Evolutionary conservation across 495 filamentous ascomycete species (phyloP).

Genomic region (Podospora australis): DNA sequence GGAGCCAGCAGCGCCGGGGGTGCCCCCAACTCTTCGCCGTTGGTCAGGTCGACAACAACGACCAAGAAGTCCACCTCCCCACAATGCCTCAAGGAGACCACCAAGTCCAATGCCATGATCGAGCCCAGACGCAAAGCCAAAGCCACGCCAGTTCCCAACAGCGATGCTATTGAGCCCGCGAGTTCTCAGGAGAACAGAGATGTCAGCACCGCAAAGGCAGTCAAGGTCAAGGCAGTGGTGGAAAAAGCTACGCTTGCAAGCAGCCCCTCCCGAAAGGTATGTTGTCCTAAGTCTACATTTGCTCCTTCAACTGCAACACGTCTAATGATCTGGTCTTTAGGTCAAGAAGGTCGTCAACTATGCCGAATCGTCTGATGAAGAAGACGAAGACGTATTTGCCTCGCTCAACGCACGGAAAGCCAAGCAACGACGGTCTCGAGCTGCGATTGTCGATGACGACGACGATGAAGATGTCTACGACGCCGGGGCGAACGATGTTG

Average conservation of each 20-base stretch:
- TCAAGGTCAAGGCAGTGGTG: conserved; percentile 26
- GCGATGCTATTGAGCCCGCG: conserved; percentile 54
- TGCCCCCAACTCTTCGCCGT: conserved; percentile 26
- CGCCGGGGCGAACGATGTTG: conserved; percentile 47
- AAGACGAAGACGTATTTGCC: conserved; percentile 52
- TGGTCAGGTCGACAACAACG: conserved; percentile 15
- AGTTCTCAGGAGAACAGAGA: conserved; percentile 52
- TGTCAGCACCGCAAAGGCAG: conserved; percentile 39
- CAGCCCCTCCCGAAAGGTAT: conserved; percentile 58
- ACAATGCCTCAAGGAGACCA: conserved; percentile 39
- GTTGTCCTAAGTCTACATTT: neutral
- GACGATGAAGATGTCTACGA: conserved; percentile 63
- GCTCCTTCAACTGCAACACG: neutral
- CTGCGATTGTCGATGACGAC: conserved; percentile 42
- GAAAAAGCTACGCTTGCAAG: conserved; percentile 29
- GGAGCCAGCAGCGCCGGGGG: conserved; percentile 29
- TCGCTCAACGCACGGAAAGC: conserved; percentile 30
- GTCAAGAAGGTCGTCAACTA: conserved; percentile 54
- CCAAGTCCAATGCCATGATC: conserved; percentile 38
- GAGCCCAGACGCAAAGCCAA: conserved; percentile 34
- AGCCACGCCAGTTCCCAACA: conserved; percentile 74
- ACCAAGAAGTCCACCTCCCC: conserved; percentile 20
- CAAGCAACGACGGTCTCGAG: conserved; percentile 26
- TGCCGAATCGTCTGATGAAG: conserved; percentile 58
- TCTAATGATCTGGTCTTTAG: conserved; percentile 31